A percentile compares a stretch with the other conserved stretches of the same genome.
phyloP scores from a whole-genome alignment of 1,284 basidiomycete species.

The Leccinum subrobustum region DNA sequence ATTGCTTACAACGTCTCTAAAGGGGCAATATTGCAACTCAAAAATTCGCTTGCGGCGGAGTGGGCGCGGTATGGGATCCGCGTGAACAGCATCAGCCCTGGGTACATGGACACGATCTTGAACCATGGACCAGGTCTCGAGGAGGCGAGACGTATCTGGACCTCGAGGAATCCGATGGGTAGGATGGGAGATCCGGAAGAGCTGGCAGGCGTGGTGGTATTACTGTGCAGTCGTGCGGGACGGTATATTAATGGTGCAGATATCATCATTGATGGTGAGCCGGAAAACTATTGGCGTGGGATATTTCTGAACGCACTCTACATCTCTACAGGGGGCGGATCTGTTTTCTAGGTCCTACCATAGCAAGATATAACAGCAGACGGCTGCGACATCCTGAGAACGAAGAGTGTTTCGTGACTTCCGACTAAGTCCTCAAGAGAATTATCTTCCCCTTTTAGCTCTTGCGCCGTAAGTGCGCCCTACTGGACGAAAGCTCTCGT shows the following conservation, averaged over 20 bases:
- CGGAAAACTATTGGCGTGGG: background rate
- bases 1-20: slow-evolving; percentile 34
- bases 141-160: slow-evolving; percentile 34
- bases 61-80: slow-evolving; percentile 43
- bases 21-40: slow-evolving; percentile 26
- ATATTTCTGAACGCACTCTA: background rate
- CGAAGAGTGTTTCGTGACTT: background rate
- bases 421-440: background rate
- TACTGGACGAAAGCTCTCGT: background rate
- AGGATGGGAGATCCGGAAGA: slow-evolving; percentile 43
- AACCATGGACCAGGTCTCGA: slow-evolving; percentile 37
- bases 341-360: slow-evolving; percentile 19
- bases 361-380: background rate
- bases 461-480: slow-evolving; percentile 3
- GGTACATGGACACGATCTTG: slow-evolving; percentile 45
- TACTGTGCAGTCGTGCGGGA: slow-evolving; percentile 43
- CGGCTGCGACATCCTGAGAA: background rate
- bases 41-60: slow-evolving; percentile 36
- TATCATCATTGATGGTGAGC: slow-evolving; percentile 41
- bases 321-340: slow-evolving; percentile 21
- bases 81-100: slow-evolving; percentile 43
- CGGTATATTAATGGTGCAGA: slow-evolving; percentile 43
- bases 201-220: slow-evolving; percentile 38
- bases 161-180: slow-evolving; percentile 41
- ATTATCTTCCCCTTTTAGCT: background rate